These are phyloP conservation scores for Pugionium dolabratum DNA, from an alignment of 345 rosid genomes.

Conservation along the genomic window DNA sequence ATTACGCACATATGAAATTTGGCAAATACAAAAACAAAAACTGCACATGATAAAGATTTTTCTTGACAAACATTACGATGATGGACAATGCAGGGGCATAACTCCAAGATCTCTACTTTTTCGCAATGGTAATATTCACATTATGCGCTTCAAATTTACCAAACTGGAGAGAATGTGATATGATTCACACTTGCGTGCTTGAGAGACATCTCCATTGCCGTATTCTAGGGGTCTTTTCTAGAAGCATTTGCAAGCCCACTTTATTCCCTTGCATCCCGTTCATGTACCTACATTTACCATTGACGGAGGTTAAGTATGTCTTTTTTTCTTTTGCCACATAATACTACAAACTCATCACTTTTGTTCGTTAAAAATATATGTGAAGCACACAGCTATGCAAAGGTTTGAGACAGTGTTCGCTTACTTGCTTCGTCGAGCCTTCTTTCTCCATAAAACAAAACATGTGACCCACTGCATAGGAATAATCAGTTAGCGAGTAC, in stretches of 20 bases:
- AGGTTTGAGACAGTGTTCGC: slow-evolving; percentile 31
- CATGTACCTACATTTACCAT: slow-evolving; percentile 54
- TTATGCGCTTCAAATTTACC: slow-evolving; percentile 30
- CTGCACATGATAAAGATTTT: slow-evolving; percentile 35
- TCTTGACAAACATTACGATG: not conserved
- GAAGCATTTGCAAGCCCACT: slow-evolving; percentile 72
- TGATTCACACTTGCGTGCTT: slow-evolving; percentile 63
- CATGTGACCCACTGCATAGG: slow-evolving; percentile 69
- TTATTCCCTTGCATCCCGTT: slow-evolving; percentile 60
- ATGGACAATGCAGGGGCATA: too few relatives aligned
- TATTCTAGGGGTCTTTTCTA: slow-evolving; percentile 67
- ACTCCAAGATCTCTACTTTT: too few relatives aligned
- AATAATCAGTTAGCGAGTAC: not conserved
- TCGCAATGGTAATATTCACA: slow-evolving; percentile 31
- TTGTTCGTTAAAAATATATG: not conserved
- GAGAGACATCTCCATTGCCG: slow-evolving; percentile 83
- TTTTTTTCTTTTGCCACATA: not conserved
- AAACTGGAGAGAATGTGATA: slow-evolving; percentile 15
- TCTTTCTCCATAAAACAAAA: slow-evolving; percentile 76
- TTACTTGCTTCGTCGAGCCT: slow-evolving; percentile 85
- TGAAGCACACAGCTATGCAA: slow-evolving; percentile 17
- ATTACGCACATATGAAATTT: slow-evolving; percentile 29
- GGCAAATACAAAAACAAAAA: not conserved
- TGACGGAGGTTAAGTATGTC: not conserved
- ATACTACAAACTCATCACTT: slow-evolving; percentile 6